Conservation (phyloP, 108 stramenopile genomes). For the Aureococcus anophagefferens region DNA sequence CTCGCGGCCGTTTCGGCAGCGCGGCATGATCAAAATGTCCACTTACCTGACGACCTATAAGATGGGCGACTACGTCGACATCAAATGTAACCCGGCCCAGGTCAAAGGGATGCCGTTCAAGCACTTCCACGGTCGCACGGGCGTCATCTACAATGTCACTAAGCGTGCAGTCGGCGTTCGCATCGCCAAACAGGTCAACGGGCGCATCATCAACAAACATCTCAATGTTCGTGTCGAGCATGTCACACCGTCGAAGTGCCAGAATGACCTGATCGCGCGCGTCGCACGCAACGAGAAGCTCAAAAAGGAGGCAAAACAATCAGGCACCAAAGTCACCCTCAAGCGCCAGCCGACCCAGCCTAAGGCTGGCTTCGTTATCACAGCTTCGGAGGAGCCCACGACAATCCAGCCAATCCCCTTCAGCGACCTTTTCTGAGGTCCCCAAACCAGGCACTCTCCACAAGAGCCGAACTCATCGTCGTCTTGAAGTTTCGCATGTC, state of each 20-base stretch:
- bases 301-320: constrained; percentile 70
- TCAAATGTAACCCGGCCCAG: constrained; percentile 92
- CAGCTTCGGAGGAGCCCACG: constrained; percentile 52
- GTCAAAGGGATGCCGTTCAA: constrained; percentile 99
- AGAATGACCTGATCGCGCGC: constrained; percentile 76
- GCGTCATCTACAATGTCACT: constrained; percentile 97
- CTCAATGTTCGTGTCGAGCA: constrained; percentile 98
- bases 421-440: constrained; percentile 82
- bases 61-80: constrained; percentile 99
- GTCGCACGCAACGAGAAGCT: constrained; percentile 62
- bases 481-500: no score
- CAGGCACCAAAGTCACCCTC: constrained; percentile 68
- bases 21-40: constrained; percentile 76
- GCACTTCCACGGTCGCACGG: constrained; percentile 98
- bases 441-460: no score
- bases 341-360: constrained; percentile 90
- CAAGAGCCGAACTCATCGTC: no score
- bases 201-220: constrained; percentile 92
- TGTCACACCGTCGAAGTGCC: constrained; percentile 86
- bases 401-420: constrained; percentile 83
- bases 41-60: constrained; percentile 77
- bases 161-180: constrained; percentile 87
- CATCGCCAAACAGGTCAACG: constrained; percentile 96
- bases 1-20: constrained; percentile 85
- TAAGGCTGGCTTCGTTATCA: constrained; percentile 81